phyloP scores from a whole-genome alignment of 352 stramenopile species.

The Peronosclerospora sorghi region DNA sequence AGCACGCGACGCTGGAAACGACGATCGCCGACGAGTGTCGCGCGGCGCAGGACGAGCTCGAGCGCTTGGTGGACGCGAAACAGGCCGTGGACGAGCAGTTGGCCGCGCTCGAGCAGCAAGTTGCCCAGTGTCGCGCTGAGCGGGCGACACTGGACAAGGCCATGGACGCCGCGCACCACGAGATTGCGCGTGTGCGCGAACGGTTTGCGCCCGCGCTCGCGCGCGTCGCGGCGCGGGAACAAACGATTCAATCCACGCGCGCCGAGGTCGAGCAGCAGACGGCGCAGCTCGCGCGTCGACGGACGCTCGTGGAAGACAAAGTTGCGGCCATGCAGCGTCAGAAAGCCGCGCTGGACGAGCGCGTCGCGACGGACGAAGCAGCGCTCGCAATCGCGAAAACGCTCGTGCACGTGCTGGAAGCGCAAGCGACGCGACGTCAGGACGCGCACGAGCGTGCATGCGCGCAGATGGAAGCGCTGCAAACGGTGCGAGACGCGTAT shows the following conservation, averaged over 20 bases:
- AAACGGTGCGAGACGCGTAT: conserved; percentile 39
- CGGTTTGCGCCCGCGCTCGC: conserved; percentile 73
- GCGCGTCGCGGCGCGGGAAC: conserved; percentile 64
- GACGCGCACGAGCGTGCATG: conserved; percentile 32
- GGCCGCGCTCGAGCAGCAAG: conserved; percentile 49
- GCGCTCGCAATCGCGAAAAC: conserved; percentile 59
- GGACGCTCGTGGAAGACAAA: conserved; percentile 39
- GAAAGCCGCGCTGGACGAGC: conserved; percentile 46
- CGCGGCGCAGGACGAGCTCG: conserved; percentile 40
- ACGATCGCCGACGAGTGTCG: conserved; percentile 73
- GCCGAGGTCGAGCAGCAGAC: conserved; percentile 59
- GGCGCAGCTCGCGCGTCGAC: conserved; percentile 45
- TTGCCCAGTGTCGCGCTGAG: conserved; percentile 48
- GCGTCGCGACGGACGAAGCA: conserved; percentile 46
- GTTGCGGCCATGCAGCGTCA: conserved; percentile 37
- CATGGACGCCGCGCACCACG: conserved; percentile 61
- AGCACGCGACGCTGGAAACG: conserved; percentile 67
- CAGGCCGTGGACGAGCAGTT: conserved; percentile 58
- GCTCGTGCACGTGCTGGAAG: conserved; percentile 52
- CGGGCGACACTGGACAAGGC: conserved; percentile 48
- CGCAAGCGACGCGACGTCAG: conserved; percentile 59
- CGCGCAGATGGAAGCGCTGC: conserved; percentile 27
- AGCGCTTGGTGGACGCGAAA: conserved; percentile 47
- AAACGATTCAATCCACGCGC: conserved; percentile 64
- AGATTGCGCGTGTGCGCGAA: conserved; percentile 63